Base-by-base conservation (phyloP, 2,329 filamentous ascomycete species). In the Trichoderma sp. region DNA sequence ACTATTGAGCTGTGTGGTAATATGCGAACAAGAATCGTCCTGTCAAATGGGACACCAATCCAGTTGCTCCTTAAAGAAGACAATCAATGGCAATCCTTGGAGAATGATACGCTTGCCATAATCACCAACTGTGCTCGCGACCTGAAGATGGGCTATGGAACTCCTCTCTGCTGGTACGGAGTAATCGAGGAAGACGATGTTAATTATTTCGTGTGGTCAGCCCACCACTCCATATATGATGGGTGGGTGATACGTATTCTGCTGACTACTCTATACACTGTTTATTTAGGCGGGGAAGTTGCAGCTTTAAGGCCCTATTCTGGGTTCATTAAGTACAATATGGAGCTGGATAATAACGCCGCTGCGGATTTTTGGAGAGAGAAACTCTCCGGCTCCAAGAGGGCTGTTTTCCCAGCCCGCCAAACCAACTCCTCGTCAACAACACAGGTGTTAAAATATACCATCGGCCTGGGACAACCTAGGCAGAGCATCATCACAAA, bases 301-400 rank as follows among this genome's bases (percentile, higher is more conserved):
- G 78, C 81, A 23, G 75, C 79, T 7, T 58, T 59, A 47, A 36
- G 66, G 28, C 69, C 73, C 6, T 84, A 84, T 76, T 82, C 81
- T 59, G 76, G 80, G 30, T 73, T 73, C 9, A 72, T 73, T 28
- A 73, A 68, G 7, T 73, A 73, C 36, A 61, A n/a, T n/a, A 63
- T 59, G n/a, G 55, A 67, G 20, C 34, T 73, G 15, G 66, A 73
- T 67, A 47, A n/a, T 23, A 39, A 15, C 7, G 34, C 17, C 6
- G 62, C 71, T 5, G 57, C 59, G 3, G 30, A 67, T 4, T 73
- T 73, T 43, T 73, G 72, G 72, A 20, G 66, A 3, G 59, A 62
- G 28, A 12, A 70, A 20, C n/a, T 72, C 4, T 69, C 39, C 23
- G 71, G 66, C 2, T 68, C 70, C 7, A 61, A 70, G 26, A 68